Evolutionary conservation across 2,329 filamentous ascomycete species (phyloP).

Genomic region (Pyricularia sp.): DNA sequence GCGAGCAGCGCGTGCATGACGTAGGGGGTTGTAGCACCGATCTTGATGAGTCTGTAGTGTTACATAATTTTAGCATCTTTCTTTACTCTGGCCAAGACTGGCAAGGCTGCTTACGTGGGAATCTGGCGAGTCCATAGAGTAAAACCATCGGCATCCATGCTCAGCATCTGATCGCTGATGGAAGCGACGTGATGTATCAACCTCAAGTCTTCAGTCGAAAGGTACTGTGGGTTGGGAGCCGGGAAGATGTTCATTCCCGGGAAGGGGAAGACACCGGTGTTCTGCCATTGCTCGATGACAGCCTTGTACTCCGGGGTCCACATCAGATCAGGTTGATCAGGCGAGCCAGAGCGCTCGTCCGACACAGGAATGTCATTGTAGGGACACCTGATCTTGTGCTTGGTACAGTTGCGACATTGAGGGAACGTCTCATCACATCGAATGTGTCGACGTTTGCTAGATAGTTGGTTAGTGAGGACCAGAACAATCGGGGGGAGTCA

Average conservation of each 20-base stretch:
- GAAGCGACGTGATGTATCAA: constrained; percentile 86
- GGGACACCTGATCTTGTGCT: constrained; percentile 96
- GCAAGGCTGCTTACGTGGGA: constrained; percentile 58
- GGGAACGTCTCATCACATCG: constrained; percentile 96
- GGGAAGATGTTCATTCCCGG: constrained; percentile 70
- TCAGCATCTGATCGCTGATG: constrained; percentile 73
- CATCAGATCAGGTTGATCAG: constrained; percentile 61
- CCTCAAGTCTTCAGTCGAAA: constrained; percentile 70
- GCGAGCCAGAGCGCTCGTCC: constrained; percentile 51
- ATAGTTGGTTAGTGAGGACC: constrained; percentile 8
- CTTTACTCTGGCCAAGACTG: constrained; percentile 10
- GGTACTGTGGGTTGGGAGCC: constrained; percentile 60
- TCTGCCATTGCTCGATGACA: constrained; percentile 73
- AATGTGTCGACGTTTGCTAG: constrained; percentile 87
- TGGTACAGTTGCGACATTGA: constrained; percentile 97
- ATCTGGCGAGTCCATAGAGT: constrained; percentile 91
- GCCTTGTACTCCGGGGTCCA: constrained; percentile 82
- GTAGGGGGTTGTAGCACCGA: constrained; percentile 73
- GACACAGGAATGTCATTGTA: constrained; percentile 81
- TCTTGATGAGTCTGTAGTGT: constrained; percentile 59
- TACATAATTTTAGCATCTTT: constrained; percentile 15
- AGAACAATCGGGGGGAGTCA: not conserved
- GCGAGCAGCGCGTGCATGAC: constrained; percentile 91
- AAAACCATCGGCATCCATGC: constrained; percentile 69
- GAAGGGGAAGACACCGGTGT: constrained; percentile 78